Evolutionary conservation across 1,139 yeast species (phyloP).

Genomic region (Taphrina flavorubra): DNA sequence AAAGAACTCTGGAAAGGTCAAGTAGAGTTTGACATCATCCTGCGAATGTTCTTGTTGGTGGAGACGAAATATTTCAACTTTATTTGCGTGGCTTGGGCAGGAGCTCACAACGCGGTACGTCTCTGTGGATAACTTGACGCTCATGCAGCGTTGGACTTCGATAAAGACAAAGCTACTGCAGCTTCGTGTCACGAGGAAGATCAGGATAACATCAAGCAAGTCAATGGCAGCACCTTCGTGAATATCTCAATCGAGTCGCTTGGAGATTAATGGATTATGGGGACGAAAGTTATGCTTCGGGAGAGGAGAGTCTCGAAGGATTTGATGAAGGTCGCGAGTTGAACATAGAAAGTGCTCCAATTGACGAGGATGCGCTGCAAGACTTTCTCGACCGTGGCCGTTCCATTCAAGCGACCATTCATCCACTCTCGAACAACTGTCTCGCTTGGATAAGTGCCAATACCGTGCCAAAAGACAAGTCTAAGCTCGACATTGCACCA

Average conservation of each 20-base stretch:
- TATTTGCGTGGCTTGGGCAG: background rate
- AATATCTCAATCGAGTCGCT: background rate
- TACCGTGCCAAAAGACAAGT: constrained; percentile 46
- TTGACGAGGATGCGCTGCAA: constrained; percentile 49
- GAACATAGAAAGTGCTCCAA: constrained; percentile 47
- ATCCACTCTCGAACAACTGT: constrained; percentile 54
- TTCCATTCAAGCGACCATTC: constrained; percentile 54
- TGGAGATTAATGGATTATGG: constrained; percentile 16
- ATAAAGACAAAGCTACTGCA: too few species aligned
- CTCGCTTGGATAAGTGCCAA: constrained; percentile 53
- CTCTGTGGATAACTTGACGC: background rate
- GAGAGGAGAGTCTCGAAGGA: constrained; percentile 3
- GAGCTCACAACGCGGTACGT: constrained; percentile 3
- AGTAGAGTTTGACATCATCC: too few species aligned
- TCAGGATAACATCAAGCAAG: too few species aligned
- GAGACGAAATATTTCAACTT: constrained; percentile 4
- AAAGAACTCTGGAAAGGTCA: too few species aligned
- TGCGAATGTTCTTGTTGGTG: background rate
- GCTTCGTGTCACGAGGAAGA: too few species aligned
- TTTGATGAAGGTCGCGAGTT: constrained; percentile 7
- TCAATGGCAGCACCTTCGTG: background rate
- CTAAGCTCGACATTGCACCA: constrained; percentile 46
- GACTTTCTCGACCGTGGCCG: constrained; percentile 51
- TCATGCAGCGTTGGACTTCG: too few species aligned
- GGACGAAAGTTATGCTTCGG: constrained; percentile 22